phyloP scores from a whole-genome alignment of 2,329 filamentous ascomycete genomes.

The Colletotrichum australisinense region DNA sequence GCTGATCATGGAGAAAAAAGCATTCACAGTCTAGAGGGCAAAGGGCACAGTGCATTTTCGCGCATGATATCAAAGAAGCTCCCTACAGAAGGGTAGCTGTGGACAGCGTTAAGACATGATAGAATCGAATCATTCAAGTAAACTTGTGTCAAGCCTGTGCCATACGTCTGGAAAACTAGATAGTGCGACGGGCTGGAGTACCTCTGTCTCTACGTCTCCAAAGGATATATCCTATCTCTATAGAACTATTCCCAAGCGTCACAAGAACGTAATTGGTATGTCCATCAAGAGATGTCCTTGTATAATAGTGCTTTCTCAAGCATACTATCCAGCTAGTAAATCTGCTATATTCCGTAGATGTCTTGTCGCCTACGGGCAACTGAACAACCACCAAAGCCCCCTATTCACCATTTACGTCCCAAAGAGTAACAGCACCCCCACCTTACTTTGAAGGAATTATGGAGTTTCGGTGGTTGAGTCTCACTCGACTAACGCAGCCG shows the following conservation, averaged over 20 bases:
- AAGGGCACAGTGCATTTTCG: not conserved
- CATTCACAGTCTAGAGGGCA: not conserved
- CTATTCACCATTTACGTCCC: not conserved
- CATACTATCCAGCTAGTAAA: not conserved
- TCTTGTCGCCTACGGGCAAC: not conserved
- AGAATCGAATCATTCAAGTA: constrained; percentile 4
- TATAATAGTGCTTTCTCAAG: not conserved
- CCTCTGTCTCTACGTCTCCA: not conserved
- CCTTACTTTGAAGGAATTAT: not conserved
- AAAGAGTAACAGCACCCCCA: not conserved
- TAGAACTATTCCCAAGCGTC: no score
- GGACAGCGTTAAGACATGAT: constrained; percentile 2
- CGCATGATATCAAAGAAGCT: constrained; percentile 8
- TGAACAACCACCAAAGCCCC: not conserved
- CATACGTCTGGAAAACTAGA: not conserved
- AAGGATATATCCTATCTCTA: no score
- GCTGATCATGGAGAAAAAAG: constrained; percentile 2
- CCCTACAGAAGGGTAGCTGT: constrained; percentile 6
- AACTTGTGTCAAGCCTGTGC: not conserved
- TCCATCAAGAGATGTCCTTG: no score
- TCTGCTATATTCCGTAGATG: not conserved
- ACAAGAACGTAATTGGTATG: no score
- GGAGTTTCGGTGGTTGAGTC: not conserved
- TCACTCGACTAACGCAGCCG: not conserved
- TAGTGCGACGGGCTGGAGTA: not conserved